A percentile compares a stretch with the other conserved stretches of the same genome.
phyloP scores from a whole-genome alignment of 331 rosid genomes.

The Pyrus hybrid region DNA sequence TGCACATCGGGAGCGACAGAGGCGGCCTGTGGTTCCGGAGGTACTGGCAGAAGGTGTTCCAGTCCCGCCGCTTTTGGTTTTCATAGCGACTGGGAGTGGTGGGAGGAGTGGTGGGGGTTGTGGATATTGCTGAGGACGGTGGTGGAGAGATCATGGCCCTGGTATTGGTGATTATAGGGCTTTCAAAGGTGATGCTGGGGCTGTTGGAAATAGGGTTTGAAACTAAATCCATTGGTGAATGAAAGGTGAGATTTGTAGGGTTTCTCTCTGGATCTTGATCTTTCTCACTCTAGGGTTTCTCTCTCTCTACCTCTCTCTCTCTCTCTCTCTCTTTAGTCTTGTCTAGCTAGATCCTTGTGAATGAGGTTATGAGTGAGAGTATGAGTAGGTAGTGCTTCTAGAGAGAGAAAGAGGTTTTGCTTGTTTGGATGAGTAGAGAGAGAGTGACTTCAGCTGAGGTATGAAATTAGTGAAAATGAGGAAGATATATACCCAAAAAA shows the following conservation, averaged over 20 bases:
- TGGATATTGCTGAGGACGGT: background rate
- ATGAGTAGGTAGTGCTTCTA: background rate
- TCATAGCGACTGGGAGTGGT: conserved; percentile 65
- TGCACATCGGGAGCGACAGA: conserved; percentile 38
- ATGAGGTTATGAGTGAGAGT: background rate
- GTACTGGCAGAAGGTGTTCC: conserved; percentile 89
- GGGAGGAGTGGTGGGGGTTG: background rate
- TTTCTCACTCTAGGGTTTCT: background rate
- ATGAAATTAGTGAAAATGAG: background rate
- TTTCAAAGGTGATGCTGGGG: conserved; percentile 13
- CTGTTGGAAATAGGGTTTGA: conserved; percentile 23
- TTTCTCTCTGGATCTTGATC: background rate
- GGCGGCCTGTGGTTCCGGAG: conserved; percentile 66
- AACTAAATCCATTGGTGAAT: conserved; percentile 34
- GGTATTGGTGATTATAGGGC: background rate
- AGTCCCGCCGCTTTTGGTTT: conserved; percentile 75
- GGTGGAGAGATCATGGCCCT: background rate
- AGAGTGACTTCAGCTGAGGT: background rate
- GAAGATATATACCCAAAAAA: background rate
- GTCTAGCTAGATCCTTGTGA: background rate
- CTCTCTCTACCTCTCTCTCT: background rate
- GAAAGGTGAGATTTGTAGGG: background rate
- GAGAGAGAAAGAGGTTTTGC: background rate
- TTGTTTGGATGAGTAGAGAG: background rate
- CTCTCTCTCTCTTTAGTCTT: background rate